These are phyloP conservation scores for Euphorbia pulcherrima DNA, from an alignment of 345 rosid species.

Conservation along the genomic window DNA sequence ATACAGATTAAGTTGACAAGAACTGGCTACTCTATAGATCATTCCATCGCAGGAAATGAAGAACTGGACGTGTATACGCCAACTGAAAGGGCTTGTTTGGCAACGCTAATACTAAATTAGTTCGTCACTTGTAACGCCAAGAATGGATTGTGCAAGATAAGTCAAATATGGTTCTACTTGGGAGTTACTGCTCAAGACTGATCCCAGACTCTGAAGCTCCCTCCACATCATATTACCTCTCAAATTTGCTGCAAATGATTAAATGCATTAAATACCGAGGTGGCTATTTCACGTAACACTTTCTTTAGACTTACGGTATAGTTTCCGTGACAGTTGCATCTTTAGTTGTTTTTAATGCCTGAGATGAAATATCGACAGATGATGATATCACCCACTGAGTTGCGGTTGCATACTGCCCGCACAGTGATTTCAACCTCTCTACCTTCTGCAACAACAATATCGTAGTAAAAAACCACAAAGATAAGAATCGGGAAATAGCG, in stretches of 20 bases:
- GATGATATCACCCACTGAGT: slow-evolving; percentile 94
- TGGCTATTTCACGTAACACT: not conserved
- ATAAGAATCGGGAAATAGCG: slow-evolving; percentile 1
- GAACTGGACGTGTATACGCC: not conserved
- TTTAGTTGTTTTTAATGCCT: slow-evolving; percentile 37
- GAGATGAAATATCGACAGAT: slow-evolving; percentile 58
- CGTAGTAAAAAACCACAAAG: slow-evolving; percentile 9
- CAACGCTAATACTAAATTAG: slow-evolving; percentile 13
- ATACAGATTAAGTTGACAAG: not conserved
- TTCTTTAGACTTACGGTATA: slow-evolving; percentile 88
- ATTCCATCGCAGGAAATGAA: not conserved
- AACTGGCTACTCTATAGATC: not conserved
- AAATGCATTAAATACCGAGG: not conserved
- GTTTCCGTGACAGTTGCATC: slow-evolving; percentile 63
- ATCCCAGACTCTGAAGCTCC: slow-evolving; percentile 89
- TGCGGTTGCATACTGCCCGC: slow-evolving; percentile 88
- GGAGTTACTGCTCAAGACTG: slow-evolving; percentile 67
- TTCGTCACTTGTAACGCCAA: slow-evolving; percentile 60
- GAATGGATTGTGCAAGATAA: slow-evolving; percentile 93
- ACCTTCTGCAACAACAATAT: slow-evolving; percentile 63
- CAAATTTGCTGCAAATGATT: slow-evolving; percentile 60
- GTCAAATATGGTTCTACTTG: slow-evolving; percentile 92
- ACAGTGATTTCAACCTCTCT: slow-evolving; percentile 78
- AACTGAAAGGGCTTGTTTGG: not conserved
- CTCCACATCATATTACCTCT: slow-evolving; percentile 68